Evolutionary conservation across 176 grass and related monocot genomes (phyloP).

Genomic region (Alloteropsis semialata): DNA sequence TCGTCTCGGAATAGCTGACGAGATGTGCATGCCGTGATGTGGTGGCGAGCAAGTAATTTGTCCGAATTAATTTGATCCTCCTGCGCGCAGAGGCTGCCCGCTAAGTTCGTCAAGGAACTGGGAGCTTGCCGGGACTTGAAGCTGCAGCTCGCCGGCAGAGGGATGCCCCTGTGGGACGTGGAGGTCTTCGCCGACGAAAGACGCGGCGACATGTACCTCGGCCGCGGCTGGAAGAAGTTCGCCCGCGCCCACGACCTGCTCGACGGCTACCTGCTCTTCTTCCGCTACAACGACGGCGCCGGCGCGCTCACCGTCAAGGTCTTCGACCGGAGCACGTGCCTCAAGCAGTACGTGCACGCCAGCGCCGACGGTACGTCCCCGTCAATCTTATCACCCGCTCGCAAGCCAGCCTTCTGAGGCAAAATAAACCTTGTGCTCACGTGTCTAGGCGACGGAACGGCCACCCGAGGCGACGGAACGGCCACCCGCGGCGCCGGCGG

Average conservation of each 20-base stretch:
- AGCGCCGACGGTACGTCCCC: neutral
- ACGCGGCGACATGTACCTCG: conserved; percentile 18
- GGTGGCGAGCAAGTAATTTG: neutral
- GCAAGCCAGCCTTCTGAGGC: neutral
- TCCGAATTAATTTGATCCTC: neutral
- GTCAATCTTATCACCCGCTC: too few relatives aligned
- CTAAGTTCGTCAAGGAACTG: conserved; percentile 11
- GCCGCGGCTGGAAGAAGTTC: conserved; percentile 27
- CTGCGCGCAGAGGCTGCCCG: conserved; percentile 30
- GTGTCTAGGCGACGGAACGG: neutral
- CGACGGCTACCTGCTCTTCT: conserved; percentile 21
- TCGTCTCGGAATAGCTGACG: neutral
- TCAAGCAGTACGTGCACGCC: conserved; percentile 8
- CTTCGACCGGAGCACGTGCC: conserved; percentile 36
- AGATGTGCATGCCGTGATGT: neutral
- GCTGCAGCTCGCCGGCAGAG: conserved; percentile 13
- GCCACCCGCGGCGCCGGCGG: neutral
- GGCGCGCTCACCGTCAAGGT: conserved; percentile 24
- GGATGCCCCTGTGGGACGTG: conserved; percentile 23
- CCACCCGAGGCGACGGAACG: neutral
- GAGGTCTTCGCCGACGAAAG: conserved; percentile 1
- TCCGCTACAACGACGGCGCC: conserved; percentile 14
- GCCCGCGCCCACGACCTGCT: conserved; percentile 16
- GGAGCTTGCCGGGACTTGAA: conserved; percentile 3
- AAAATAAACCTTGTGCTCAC: neutral